Conservation (phyloP, 2,329 filamentous ascomycete genomes). For the Aureobasidium sp. region DNA sequence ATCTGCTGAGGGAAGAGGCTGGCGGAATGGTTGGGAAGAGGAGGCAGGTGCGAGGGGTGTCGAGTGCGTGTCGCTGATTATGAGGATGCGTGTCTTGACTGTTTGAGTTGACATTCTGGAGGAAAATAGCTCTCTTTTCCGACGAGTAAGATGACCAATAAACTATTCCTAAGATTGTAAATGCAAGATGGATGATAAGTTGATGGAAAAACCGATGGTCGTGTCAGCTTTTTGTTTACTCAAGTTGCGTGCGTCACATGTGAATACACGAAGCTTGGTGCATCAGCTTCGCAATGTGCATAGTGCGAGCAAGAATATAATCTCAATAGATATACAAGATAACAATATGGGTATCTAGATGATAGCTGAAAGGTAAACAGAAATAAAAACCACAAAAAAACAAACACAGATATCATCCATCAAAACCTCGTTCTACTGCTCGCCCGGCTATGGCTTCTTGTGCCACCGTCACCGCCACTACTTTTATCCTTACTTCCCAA, state of each 20-base stretch:
- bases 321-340: not conserved
- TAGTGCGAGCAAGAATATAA: too few species aligned
- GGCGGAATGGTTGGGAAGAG: constrained; percentile 14
- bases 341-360: constrained; percentile 4
- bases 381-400: not conserved
- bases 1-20: constrained; percentile 42
- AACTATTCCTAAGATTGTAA: too few species aligned
- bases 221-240: too few species aligned
- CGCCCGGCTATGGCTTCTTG: not conserved
- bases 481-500: constrained; percentile 3
- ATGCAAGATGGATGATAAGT: too few species aligned
- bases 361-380: not conserved
- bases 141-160: not conserved
- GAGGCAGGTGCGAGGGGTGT: constrained; percentile 12
- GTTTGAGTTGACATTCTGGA: not conserved
- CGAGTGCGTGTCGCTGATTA: constrained; percentile 38
- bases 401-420: too few species aligned
- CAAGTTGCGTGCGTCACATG: too few species aligned
- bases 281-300: not conserved
- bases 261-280: not conserved
- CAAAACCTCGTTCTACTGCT: constrained; percentile 1
- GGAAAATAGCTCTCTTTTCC: not conserved
- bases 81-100: constrained; percentile 34
- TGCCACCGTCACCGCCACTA: not conserved
- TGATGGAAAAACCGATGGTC: too few species aligned